Evolutionary conservation across 2,329 filamentous ascomycete species (phyloP), one percentile per base, ranked within the genome.

Genomic region (Cladophialophora exuberans): DNA sequence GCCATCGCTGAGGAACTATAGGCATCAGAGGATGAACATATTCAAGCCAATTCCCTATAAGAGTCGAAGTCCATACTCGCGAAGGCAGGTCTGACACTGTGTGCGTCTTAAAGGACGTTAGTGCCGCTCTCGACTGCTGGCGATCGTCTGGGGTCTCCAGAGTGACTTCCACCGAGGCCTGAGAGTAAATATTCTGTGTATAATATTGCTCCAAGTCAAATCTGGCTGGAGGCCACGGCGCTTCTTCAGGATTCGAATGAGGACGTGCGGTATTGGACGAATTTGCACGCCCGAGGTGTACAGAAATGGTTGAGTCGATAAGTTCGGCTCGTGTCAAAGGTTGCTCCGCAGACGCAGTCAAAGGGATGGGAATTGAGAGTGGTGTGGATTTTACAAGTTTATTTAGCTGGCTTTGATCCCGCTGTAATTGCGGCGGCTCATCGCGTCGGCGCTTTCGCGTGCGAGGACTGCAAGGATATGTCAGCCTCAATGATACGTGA

Each of bases 11-110:
- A 5, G 11, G 43, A 11, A 46, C 43, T 9, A 46, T 46, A n/a
- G 43, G 43, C 43, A 46, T 46, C 22, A 46, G 17, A 6, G 43
- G 43, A 33, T 46, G 43, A n/a, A 46, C 43, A 28, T 46, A 46
- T n/a, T 28, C 30, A n/a, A n/a, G 11, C 43, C 43, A 46, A 25
- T 46, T 15, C 25, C 30, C 43, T 20, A 42, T 17, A 13, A 42
- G 17, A 13, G 39, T 17, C n/a, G 39, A 17, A 6, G 39, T 42
- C 39, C 39, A 42, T 17, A 42, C 39, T 6, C 20, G 39, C 13
- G 39, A 42, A 42, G 39, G 39, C n/a, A 42, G 5, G 23, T 42
- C 39, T 6, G 13, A 42, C 13, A 11, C 39, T 25, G 17, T 42
- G 39, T 42, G 20, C 4, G n/a, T 13, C 6, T 11, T 22, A n/a